Conservation (phyloP, 257 asterid genomes). For the Solanum gandarillasii region DNA sequence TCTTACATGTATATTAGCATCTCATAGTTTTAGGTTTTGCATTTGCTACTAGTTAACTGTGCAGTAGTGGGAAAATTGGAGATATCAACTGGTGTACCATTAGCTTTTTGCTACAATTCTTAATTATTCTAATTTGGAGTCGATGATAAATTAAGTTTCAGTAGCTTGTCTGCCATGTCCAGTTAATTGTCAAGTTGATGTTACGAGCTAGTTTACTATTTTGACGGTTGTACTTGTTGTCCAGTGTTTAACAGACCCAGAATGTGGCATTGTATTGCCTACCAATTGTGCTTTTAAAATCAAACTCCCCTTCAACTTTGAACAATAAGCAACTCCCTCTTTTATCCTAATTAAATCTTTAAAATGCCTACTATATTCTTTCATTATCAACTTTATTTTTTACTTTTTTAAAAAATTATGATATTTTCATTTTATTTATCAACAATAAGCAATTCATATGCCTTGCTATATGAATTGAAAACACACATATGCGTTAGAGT, state of each 20-base stretch:
- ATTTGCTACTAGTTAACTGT: background rate
- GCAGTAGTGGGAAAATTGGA: background rate
- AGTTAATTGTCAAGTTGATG: background rate
- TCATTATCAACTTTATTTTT: background rate
- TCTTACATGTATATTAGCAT: background rate
- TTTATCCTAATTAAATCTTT: background rate
- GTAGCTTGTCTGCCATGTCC: background rate
- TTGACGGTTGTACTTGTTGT: background rate
- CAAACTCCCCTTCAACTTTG: background rate
- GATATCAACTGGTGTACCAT: background rate
- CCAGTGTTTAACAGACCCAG: background rate
- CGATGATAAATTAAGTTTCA: background rate
- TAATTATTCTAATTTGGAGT: background rate
- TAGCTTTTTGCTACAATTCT: background rate
- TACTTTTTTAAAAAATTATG: background rate
- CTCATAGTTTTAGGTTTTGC: background rate
- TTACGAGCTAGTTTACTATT: background rate
- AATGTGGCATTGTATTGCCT: background rate
- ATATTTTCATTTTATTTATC: too few relatives aligned
- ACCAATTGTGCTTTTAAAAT: background rate
- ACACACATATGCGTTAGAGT: too few relatives aligned
- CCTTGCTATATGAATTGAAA: too few relatives aligned
- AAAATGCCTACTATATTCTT: background rate
- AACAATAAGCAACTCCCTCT: background rate
- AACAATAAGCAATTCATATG: too few relatives aligned